Base-by-base conservation (phyloP, 352 stramenopile genomes). In the Peronospora belbahrii region DNA sequence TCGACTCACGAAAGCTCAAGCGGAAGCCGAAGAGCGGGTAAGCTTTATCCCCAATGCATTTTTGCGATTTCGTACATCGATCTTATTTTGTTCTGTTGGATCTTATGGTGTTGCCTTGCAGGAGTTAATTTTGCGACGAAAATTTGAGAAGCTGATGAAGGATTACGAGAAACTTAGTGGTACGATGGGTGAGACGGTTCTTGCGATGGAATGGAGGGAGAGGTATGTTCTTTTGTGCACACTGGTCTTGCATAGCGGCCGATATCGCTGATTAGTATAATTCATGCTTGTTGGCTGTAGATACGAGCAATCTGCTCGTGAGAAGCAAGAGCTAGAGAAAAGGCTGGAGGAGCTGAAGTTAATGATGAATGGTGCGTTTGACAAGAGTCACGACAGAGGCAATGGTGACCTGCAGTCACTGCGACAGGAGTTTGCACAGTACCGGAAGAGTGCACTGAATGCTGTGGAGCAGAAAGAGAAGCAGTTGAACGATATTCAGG, bases 91-190 rank as follows among this genome's bases (percentile, higher is more conserved):
- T 30, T 47, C 8, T 54, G n/a, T 9, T 17, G 13, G 14, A 6
- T 8, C n/a, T 40, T 23, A 22, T 3, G 13, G 43, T 6, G 4
- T 43, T 51, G 24, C 4, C n/a, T 54, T 32, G 6, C 10, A 93
- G 81, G 81, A 89, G 48, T 65, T 66, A 10, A 75, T 85, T 15
- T 90, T 77, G 78, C 70, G 78, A 40, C 77, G 78, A 40, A 93
- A 93, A 60, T 90, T 85, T 65, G 78, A 89, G 15, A 88, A 89
- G 19, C 40, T 93, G 11, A 67, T 78, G 59, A 83, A 82, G n/a
- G 81, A 93, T 51, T 89, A 89, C 41, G 74, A 89, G 28, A 93
- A 90, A 28, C 65, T 93, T 1, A 90, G 78, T 15, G 81, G 81
- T 3, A 85, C 81, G 0, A 93, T 93, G 81, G 81, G 81, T 4